Base-by-base conservation (phyloP, 257 asterid species). In the Cinchona pubescens region DNA sequence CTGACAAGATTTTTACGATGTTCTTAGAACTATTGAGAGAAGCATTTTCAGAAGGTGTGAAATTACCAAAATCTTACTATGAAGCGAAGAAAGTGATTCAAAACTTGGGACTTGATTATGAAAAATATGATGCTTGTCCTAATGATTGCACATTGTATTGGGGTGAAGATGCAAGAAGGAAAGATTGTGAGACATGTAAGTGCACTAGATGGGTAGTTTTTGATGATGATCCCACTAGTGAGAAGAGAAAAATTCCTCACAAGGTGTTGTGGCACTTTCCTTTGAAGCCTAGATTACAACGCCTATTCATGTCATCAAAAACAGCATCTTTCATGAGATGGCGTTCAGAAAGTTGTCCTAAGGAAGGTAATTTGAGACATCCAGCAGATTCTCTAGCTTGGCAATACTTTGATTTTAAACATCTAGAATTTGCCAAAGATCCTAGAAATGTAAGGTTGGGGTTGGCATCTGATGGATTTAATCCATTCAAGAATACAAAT, bases 61-160 rank as follows among this genome's bases (percentile, higher is more conserved):
- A 2, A 4, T 62, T 62, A 30, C 67, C 67, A 15, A 32, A 62
- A 62, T 30, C 67, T 62, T 15, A 62, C 11, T 62, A 62, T 16
- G 73, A 69, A 25, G 25, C 35, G 19, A 37, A 71, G 32, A 71
- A 71, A 16, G n/a, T 43, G 18, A 53, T 68, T 25, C 16, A 68
- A 11, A 38, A 42, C 23, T 37, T 67, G 25, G 56, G 72, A 4
- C 72, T 67, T 21, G 53, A 27, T 40, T 67, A 67, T 25, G 25
- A 68, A 21, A 68, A 68, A n/a, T 40, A 40, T 68, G 73, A 68
- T 67, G 55, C 34, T n/a, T n/a, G n/a, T n/a, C n/a, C n/a, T n/a
- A n/a, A n/a, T n/a, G n/a, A n/a, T n/a, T n/a, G n/a, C n/a, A 67
- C n/a, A 49, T 49, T 67, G 42, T 67, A 67, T 42, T 23, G 35